These are phyloP conservation scores for Suillus subaureus DNA, from an alignment of 768 basidiomycete genomes.

Conservation along the genomic window DNA sequence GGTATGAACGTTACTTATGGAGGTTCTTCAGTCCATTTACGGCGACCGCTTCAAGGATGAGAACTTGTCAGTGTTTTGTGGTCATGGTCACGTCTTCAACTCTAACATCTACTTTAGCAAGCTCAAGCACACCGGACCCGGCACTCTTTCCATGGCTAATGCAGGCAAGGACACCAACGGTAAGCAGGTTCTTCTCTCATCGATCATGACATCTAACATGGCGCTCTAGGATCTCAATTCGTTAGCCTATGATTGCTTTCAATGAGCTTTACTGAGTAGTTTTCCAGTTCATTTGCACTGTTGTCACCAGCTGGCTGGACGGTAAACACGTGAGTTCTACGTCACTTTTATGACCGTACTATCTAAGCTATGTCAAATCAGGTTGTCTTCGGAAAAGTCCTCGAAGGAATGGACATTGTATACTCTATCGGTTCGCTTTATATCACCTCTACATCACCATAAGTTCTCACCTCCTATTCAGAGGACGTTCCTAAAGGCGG, in stretches of 20 bases:
- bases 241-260: constrained; percentile 43
- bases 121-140: constrained; percentile 89
- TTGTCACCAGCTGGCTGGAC: constrained; percentile 87
- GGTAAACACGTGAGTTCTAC: constrained; percentile 69
- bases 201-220: constrained; percentile 11
- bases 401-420: constrained; percentile 93
- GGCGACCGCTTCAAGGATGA: constrained; percentile 91
- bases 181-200: constrained; percentile 30
- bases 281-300: constrained; percentile 87
- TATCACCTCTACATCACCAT: neutral
- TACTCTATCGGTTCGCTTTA: constrained; percentile 61
- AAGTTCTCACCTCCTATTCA: constrained; percentile 34
- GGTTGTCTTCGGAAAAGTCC: constrained; percentile 92
- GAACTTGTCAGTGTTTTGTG: constrained; percentile 71
- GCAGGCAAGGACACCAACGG: constrained; percentile 92
- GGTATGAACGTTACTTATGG: constrained; percentile 3
- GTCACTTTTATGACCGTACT: neutral
- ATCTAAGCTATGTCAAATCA: constrained; percentile 31
- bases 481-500: constrained; percentile 74
- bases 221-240: constrained; percentile 76
- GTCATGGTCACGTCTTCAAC: neutral
- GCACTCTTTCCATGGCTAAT: constrained; percentile 93
- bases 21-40: constrained; percentile 71
- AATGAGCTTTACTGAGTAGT: neutral
- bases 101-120: constrained; percentile 58